Evolutionary conservation across 2,329 filamentous ascomycete genomes (phyloP), one percentile per base, ranked within the genome.

Genomic region (Curvularia verruculosa): DNA sequence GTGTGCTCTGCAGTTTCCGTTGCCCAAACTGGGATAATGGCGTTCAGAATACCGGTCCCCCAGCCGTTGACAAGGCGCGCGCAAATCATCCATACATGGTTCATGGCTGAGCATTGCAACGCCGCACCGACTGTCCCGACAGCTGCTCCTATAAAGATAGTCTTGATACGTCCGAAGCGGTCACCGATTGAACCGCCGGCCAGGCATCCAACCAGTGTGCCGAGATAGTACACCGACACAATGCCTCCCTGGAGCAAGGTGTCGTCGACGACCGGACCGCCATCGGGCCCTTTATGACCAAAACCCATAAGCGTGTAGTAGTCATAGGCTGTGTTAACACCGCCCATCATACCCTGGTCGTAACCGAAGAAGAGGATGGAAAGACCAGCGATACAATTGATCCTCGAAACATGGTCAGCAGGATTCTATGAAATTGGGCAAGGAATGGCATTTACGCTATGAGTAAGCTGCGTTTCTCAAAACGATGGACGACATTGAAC

Each of bases 1-100:
- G 83, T 89, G 66, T 90, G 86, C 37, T 88, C 84, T 0, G 87
- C 85, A 0, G 85, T 88, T 73, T 90, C 89, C 0, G 88, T 88
- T 0, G 87, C 87, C 87, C 87, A 90, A 3, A 89, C 87, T 0
- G 88, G 88, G 0, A 88, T 84, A 60, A 90, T 89, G 7, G 87
- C 84, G 66, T 89, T 91, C 34, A 90, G 72, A 49, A 90, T 85
- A 23, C 89, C 89, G 2, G 87, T 90, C 3, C 88, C 88, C 44
- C 87, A 84, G 5, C 87, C 86, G 53, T 87, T 89, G 34, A 88
- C 78, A 15, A 84, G 77, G 28, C 86, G 84, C 12, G 85, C 83
- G 80, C 59, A 62, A 19, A 60, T 57, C 83, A 69, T 75, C 88
- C 87, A 90, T 26, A 82, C 77, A 41, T 84, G 79, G 62, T 89